Conservation (phyloP, 768 basidiomycete species). For the Rhodotorula toruloides region DNA sequence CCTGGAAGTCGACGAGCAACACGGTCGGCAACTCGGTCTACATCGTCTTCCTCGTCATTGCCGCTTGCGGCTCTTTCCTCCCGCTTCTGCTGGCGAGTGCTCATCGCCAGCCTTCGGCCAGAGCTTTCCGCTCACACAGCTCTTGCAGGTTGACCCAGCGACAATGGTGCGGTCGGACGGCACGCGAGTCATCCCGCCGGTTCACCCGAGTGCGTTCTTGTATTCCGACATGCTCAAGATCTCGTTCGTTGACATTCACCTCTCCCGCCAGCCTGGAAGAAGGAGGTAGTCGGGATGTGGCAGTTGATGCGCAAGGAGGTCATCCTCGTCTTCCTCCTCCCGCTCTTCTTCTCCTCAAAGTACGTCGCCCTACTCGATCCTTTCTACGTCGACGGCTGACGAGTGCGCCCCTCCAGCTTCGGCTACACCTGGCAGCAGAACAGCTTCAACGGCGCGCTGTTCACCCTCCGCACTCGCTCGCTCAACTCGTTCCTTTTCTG, state of each 20-base stretch:
- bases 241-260: constrained; percentile 55
- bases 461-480: constrained; percentile 53
- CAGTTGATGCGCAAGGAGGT: constrained; percentile 66
- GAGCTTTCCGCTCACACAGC: background rate
- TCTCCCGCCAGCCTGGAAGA: constrained; percentile 60
- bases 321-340: constrained; percentile 64
- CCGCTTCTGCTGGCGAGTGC: constrained; percentile 56
- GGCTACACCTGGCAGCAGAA: constrained; percentile 47
- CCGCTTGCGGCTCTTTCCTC: background rate
- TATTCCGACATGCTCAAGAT: constrained; percentile 52
- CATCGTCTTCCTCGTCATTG: constrained; percentile 72
- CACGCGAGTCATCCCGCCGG: constrained; percentile 14
- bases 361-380: background rate
- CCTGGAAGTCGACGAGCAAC: constrained; percentile 27
- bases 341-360: constrained; percentile 62
- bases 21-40: constrained; percentile 46
- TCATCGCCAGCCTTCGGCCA: no score
- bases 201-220: constrained; percentile 16
- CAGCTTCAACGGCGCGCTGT: constrained; percentile 61
- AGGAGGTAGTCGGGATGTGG: constrained; percentile 66
- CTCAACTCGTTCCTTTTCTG: constrained; percentile 72
- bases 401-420: background rate
- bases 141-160: constrained; percentile 51
- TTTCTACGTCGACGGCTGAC: no score
- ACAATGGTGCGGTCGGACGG: constrained; percentile 60